Base-by-base conservation (phyloP, 139 green algal species). In the Coccomyxa sp. region DNA sequence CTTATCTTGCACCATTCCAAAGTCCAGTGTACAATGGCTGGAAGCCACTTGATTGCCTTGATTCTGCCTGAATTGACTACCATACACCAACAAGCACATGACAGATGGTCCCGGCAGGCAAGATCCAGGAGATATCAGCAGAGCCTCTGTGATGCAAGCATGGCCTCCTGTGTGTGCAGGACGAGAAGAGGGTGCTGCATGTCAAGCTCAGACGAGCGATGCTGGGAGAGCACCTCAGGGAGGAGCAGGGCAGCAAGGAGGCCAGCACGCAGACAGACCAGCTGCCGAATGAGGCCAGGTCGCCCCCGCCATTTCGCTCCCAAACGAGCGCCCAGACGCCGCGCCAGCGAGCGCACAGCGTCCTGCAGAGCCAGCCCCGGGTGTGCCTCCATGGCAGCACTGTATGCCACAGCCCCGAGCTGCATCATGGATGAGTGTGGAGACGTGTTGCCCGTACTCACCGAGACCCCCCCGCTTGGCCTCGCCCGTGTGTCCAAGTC, bases 181-280 rank as follows among this genome's bases (percentile, higher is more conserved):
- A 76, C 16, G 78, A 82, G 78, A 77, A 77, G 69, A 0, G 27
- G 3, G 34, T 44, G 8, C 70, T 82, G 70, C 78, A 70, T 10
- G 70, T 38, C 5, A 77, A 73, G 70, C 78, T 82, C 41, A 55
- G 70, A 29, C 33, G 41, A 10, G 70, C 78, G n/a, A 70, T 55
- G 64, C 64, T 71, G 10, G 64, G 64, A 1, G 64, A 41, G 68
- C 75, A 10, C 7, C 14, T 36, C 36, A 7, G 12, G 14, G 5
- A 36, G 9, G 31, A 72, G 55, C 16, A n/a, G 27, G 14, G 34
- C 5, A 44, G 27, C 5, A 31, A 27, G 31, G 33, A 39, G 50
- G 29, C 74, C 39, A n/a, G 38, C 14, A 39, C 35, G 0, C 37
- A 39, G 38, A 68, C 73, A 10, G 16, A 33, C 29, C 39, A 37